Evolutionary conservation across 1,284 basidiomycete genomes (phyloP), one percentile per base, ranked within the genome.

Genomic region (Pulveroboletus sp.): DNA sequence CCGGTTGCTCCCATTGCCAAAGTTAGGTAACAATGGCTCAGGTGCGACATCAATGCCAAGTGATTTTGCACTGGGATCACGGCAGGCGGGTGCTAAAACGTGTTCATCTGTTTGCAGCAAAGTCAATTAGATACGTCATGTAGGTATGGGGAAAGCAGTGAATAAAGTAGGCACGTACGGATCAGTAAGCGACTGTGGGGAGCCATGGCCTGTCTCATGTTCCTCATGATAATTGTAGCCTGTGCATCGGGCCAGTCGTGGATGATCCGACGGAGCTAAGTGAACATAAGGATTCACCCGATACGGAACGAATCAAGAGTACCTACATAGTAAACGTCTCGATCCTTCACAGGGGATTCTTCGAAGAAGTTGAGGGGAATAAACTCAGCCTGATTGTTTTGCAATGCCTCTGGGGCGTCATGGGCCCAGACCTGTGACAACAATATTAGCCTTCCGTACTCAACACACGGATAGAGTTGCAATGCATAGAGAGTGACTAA

Each of bases 381-480:
- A 11, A 32, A 32, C 32, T 32, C 32, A 32, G 3, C 32, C 32
- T 32, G 32, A 3, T 32, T 32, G 32, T 2, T 32, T 32, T 32
- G 32, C 10, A 32, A 32, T 32, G 32, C 73, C 26, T 70, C 65
- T 0, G 75, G 74, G 2, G 62, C 69, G 10, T 73, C 65, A 42
- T 58, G 64, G 3, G 60, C 57, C 76, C 75, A 79, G 9, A 69
- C 48, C 73, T 76, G 52, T 35, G 48, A 16, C 3, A 16, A 37
- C 19, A 16, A 37, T 17, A 47, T 19, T 8, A 64, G 42, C 9
- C 24, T 33, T 35, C 17, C 21, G 29, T 32, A 32, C 7, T 32
- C 29, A 8, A 32, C 29, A 9, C n/a, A 32, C 10, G 16, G 11
- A 35, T 15, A 3, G n/a, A n/a, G n/a, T n/a, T 21, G 33, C 16